Evolutionary conservation across 2,329 filamentous ascomycete genomes (phyloP).

Genomic region (Fusarium globosum): DNA sequence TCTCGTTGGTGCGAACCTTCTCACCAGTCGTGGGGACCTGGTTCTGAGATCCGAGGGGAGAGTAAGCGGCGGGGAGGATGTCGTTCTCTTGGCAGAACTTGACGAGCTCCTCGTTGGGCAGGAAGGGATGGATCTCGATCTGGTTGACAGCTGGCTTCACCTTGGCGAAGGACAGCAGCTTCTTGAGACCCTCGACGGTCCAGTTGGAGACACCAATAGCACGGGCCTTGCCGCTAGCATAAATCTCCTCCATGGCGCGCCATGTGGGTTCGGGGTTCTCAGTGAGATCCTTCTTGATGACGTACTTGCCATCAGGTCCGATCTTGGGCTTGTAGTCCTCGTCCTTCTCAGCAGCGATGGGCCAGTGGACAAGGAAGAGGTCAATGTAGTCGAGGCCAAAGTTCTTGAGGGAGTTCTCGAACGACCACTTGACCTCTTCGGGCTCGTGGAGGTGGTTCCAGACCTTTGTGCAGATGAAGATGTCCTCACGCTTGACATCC

Average conservation of each 20-base stretch:
- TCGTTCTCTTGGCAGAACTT: conserved; percentile 63
- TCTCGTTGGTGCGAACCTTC: conserved; percentile 49
- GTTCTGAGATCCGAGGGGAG: conserved; percentile 69
- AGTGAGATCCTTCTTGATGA: conserved; percentile 59
- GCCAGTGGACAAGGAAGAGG: conserved; percentile 63
- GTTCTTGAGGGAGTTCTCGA: conserved; percentile 61
- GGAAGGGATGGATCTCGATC: conserved; percentile 51
- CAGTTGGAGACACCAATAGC: conserved; percentile 66
- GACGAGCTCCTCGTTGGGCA: conserved; percentile 61
- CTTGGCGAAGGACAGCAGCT: conserved; percentile 50
- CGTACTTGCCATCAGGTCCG: conserved; percentile 58
- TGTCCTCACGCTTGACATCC: conserved; percentile 49
- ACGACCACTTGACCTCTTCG: conserved; percentile 59
- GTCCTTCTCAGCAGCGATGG: conserved; percentile 57
- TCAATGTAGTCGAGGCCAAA: conserved; percentile 65
- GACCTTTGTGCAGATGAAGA: conserved; percentile 68
- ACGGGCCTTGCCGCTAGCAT: conserved; percentile 52
- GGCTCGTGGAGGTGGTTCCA: conserved; percentile 68
- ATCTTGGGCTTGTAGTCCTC: conserved; percentile 57
- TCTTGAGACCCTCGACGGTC: conserved; percentile 54
- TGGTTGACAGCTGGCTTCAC: conserved; percentile 64
- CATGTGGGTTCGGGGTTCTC: conserved; percentile 58
- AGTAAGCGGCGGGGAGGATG: conserved; percentile 66
- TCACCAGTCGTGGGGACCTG: conserved; percentile 44
- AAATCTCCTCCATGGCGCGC: conserved; percentile 66